These are phyloP conservation scores for Gossypium davidsonii DNA, from an alignment of 441 rosid genomes.

Conservation along the genomic window DNA sequence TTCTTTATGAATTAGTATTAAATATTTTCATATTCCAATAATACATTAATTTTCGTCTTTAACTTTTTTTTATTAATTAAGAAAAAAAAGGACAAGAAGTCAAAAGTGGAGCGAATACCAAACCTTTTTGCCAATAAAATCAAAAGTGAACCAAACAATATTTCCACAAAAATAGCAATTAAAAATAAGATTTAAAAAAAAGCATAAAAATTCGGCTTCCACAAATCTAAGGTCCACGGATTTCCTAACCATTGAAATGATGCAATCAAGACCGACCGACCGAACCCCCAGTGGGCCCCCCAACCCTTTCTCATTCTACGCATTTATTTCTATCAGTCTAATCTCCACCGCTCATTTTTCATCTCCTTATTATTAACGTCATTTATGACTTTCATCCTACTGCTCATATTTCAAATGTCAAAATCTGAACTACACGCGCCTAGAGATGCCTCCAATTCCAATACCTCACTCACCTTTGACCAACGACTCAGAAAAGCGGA, in stretches of 20 bases:
- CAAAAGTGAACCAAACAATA: neutral
- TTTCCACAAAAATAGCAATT: neutral
- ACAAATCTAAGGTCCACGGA: slow-evolving; percentile 2
- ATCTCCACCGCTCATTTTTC: neutral
- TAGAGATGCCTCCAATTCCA: neutral
- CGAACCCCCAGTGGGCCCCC: slow-evolving; percentile 20
- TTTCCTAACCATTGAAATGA: slow-evolving; percentile 14
- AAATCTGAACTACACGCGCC: neutral
- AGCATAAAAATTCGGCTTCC: neutral
- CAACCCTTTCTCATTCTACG: slow-evolving; percentile 8
- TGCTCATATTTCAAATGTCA: neutral
- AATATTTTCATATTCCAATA: no score
- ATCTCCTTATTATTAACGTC: no score
- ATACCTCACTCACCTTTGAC: slow-evolving; percentile 15
- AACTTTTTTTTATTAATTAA: no score
- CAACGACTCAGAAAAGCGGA: slow-evolving; percentile 24
- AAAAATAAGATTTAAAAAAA: neutral
- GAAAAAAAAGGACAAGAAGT: neutral
- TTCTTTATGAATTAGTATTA: no score
- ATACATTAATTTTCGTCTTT: no score
- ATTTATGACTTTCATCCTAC: neutral
- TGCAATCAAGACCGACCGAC: slow-evolving; percentile 34
- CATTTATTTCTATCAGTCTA: neutral
- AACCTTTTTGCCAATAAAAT: neutral
- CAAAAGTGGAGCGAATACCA: neutral